A percentile compares a stretch with the other conserved stretches of the same genome.
Evolutionary conservation across 805 yeast genomes (phyloP).

Genomic region (Zygotorulaspora chibaensis): DNA sequence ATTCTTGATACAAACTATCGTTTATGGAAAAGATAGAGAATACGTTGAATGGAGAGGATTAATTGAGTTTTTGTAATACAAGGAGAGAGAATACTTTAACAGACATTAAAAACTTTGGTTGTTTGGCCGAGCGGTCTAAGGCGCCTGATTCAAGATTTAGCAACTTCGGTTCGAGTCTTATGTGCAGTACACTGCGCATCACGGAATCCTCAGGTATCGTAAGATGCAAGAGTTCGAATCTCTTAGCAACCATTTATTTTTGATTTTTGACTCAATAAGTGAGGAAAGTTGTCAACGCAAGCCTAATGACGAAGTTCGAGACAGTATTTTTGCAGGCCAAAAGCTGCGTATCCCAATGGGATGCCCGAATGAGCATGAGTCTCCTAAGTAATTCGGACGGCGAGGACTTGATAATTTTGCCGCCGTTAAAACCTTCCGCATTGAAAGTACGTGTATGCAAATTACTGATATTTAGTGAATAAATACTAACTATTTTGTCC

Average conservation of each 20-base stretch:
- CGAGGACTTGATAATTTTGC: constrained; percentile 7
- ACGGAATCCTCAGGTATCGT: constrained; percentile 22
- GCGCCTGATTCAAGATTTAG: constrained; percentile 21
- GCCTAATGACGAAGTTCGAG: constrained; percentile 3
- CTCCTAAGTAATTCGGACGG: not conserved
- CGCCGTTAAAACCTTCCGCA: constrained; percentile 14
- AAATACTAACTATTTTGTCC: not conserved
- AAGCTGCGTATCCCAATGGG: constrained; percentile 7
- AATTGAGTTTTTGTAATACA: too few relatives aligned
- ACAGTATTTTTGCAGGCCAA: constrained; percentile 5
- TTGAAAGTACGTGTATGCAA: constrained; percentile 11
- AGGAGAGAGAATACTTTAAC: too few relatives aligned
- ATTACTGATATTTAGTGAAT: not conserved
- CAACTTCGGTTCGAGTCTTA: constrained; percentile 13
- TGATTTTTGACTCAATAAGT: not conserved
- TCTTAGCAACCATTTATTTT: constrained; percentile 22
- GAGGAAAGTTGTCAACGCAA: not conserved
- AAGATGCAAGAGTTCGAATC: constrained; percentile 27
- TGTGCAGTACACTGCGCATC: constrained; percentile 9
- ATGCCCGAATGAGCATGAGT: not conserved
- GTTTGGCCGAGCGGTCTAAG: constrained; percentile 28
- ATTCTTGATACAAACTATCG: too few relatives aligned
- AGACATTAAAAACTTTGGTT: too few relatives aligned
- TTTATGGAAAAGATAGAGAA: too few relatives aligned
- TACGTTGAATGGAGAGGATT: too few relatives aligned